A percentile compares a stretch with the other conserved stretches of the same genome.
phyloP scores from a whole-genome alignment of 345 rosid genomes.

The Limnanthes douglasii region DNA sequence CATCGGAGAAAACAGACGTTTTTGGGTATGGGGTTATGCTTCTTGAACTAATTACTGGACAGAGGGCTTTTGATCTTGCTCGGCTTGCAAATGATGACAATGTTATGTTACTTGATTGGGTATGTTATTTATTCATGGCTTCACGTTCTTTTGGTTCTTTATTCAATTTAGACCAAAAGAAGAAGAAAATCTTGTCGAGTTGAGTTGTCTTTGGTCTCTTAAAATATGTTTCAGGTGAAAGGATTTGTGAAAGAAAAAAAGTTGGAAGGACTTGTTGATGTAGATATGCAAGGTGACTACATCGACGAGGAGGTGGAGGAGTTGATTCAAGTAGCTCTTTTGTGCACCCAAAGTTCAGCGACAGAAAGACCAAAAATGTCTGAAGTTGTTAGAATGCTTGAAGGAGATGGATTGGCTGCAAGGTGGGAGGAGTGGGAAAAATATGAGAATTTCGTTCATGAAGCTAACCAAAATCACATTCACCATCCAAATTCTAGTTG shows the following conservation, averaged over 20 bases:
- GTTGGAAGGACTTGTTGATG: conserved; percentile 59
- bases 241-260: conserved; percentile 74
- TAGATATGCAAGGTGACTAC: conserved; percentile 47
- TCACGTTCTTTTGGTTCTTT: not conserved
- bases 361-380: conserved; percentile 89
- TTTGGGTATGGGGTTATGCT: conserved; percentile 98
- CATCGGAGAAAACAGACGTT: conserved; percentile 95
- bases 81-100: conserved; percentile 92
- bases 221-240: conserved; percentile 72
- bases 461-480: conserved; percentile 11
- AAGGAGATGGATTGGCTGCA: conserved; percentile 83
- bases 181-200: too few relatives aligned
- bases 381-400: conserved; percentile 89
- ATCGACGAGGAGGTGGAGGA: conserved; percentile 54
- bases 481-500: conserved; percentile 10
- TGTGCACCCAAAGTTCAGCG: conserved; percentile 68
- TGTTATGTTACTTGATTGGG: conserved; percentile 95
- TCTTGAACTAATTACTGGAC: conserved; percentile 93
- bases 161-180: not conserved
- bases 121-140: conserved; percentile 14
- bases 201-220: too few relatives aligned
- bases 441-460: conserved; percentile 34
- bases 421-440: conserved; percentile 98
- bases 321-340: conserved; percentile 72
- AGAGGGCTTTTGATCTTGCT: conserved; percentile 90